Evolutionary conservation across 2,329 filamentous ascomycete genomes (phyloP), one percentile per base, ranked within the genome.

Genomic region (Exophiala bonariae): DNA sequence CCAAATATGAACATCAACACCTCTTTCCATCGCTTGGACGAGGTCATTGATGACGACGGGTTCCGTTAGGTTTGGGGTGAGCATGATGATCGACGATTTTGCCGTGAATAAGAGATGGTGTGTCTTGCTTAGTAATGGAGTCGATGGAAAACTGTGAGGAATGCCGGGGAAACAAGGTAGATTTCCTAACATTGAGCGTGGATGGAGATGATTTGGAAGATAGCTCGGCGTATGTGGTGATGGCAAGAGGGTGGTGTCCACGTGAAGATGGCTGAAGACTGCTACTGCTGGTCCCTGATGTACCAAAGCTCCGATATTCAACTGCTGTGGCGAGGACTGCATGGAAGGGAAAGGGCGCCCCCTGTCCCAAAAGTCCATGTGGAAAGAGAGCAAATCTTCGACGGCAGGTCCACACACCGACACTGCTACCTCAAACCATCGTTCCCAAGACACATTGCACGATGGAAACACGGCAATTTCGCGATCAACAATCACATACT

Each of bases 391-490:
- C 31, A 93, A 77, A n/a, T 77, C 72, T 3, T 64, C 58, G 1
- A 89, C 80, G 1, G 85, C 73, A 0, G 75, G 71, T 0, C 87
- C 87, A 5, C 74, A 73, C 9, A 92, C 66, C 44, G 82, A 80
- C 3, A 92, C 70, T 46, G 84, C 88, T 0, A 85, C 86, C 64
- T 95, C 89, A 19, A 92, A 84, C 89, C 89, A 95, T n/a, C 81
- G 68, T 65, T 93, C 89, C 86, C 86, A 93, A 60, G 86, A 90
- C 3, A 95, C 81, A 58, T 95, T 95, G 66, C 87, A 91, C 58
- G 85, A 89, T 0, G 88, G 88, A 8, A 93, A 66, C 59, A 85
- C 84, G 0, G 85, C 85, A 2, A 69, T 74, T 23, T 72, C 65
- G 1, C 84, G 77, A 63, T 95, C 89, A 1, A 92, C 66, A 11